Base-by-base conservation (phyloP, 345 rosid genomes). In the Psidium friedrichsthalianum region DNA sequence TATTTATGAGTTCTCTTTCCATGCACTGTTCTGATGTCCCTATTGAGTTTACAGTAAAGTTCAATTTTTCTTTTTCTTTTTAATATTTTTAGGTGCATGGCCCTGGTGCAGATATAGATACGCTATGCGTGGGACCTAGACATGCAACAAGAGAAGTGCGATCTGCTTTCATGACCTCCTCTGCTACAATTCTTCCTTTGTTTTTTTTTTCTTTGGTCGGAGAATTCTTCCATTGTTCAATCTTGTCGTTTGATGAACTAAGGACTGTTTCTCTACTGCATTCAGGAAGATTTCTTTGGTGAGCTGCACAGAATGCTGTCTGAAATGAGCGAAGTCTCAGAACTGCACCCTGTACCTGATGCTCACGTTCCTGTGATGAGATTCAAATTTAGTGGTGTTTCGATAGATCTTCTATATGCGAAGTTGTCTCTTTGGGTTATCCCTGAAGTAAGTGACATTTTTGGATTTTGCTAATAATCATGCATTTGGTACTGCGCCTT, bases 101-200 rank as follows among this genome's bases (percentile, higher is more conserved):
- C 84, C 99, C 99, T 86, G 99, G 99, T 69, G 99, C 99, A 25
- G 99, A 97, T 92, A 93, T 97, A 85, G 99, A 97, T 91, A 97
- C 98, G 2, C 95, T 97, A 56, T 97, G 98, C 58, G 99, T 96
- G 84, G 99, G 99, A 86, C 99, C 99, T 58, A 93, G 95, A 86
- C 93, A 96, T 88, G 99, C 99, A 82, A 91, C 98, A 56, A 88
- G 99, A 92, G 99, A 97, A 90, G 99, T 96, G 90, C 87, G 94
- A 88, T 89, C 86, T 86, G 83, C 86, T 90, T 90, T 90, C 88
- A 52, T 57, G 56, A 6, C 42, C 86, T 55, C n/a, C 52, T 57
- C 44, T 74, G 24, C 58, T 10, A 29, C 32, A 36, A 36, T 36
- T 36, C 36, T 36, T 36, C 36, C 36, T 36, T 2, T 36, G 36